Evolutionary conservation across 352 stramenopile species (phyloP), one percentile per base, ranked within the genome.

Genomic region (Thraustochytrium aureum): DNA sequence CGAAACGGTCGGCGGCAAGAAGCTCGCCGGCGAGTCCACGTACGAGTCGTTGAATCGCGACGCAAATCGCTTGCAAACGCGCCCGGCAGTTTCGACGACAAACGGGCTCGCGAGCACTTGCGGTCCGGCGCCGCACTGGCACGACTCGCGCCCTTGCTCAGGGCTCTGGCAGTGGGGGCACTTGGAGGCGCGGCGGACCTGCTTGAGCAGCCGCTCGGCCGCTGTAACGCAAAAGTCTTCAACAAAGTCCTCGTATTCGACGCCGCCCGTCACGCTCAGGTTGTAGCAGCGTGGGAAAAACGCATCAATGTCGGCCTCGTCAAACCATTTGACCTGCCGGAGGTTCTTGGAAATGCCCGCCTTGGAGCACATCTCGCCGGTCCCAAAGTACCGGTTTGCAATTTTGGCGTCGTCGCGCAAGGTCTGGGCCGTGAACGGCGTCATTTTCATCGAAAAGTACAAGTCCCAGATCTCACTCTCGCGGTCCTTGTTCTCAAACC

Each of bases 281-380:
- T 97, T 91, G 82, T 96, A 97, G 0, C 89, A 89, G 0, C 92
- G 84, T 20, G 93, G 93, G 47, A 96, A 96, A 32, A 96, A 88
- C 0, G 85, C 85, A 72, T 95, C 89, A 59, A 89, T 86, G 74
- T 94, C 88, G 30, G 89, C 86, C 65, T 87, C 90, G 30, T 91
- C 90, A 76, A 95, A 91, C 91, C 90, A 97, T 20, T 75, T 74
- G 14, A 91, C 84, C 61, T 81, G 87, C 7, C 89, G 87, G 33
- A 97, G 82, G 47, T 88, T 94, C 73, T 94, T 90, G 2, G 95
- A 83, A 32, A 97, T 83, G 2, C 92, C 93, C 26, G 92, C 89
- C 67, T 97, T 97, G 41, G 92, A 83, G 59, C 73, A 82, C 39
- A 82, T 74, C 35, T 74, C 73, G 2, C 73, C 64, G 14, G 73